Evolutionary conservation across 139 green algal genomes (phyloP).

Genomic region (Volvox reticuliferus): DNA sequence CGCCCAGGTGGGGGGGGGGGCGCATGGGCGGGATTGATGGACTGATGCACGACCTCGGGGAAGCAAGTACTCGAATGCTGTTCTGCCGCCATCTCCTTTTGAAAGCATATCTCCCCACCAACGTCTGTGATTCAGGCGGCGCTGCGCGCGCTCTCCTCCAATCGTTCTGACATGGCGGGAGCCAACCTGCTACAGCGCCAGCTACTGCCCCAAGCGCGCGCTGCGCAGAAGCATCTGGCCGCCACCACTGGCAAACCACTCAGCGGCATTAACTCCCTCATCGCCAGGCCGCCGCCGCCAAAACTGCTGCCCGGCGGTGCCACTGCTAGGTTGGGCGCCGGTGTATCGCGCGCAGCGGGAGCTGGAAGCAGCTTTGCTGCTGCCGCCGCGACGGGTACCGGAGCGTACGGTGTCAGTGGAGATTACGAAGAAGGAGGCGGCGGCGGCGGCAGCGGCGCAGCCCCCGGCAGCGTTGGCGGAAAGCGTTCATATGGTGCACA

Average conservation of each 20-base stretch:
- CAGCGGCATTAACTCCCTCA: constrained; percentile 10
- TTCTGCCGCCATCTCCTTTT: too few relatives aligned
- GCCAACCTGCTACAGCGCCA: constrained; percentile 41
- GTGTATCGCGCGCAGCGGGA: not conserved
- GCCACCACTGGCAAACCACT: not conserved
- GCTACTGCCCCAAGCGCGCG: constrained; percentile 27
- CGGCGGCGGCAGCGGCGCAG: not conserved
- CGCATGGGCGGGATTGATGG: too few relatives aligned
- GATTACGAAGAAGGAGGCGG: not conserved
- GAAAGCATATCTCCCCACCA: too few relatives aligned
- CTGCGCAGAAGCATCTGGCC: constrained; percentile 6
- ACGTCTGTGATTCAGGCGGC: not conserved
- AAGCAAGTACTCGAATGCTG: too few relatives aligned
- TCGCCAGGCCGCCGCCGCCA: not conserved
- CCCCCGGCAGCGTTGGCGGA: not conserved
- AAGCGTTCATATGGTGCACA: constrained; percentile 34
- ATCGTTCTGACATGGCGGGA: constrained; percentile 29
- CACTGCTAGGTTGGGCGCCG: not conserved
- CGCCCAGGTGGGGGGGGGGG: not conserved
- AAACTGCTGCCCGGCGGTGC: not conserved
- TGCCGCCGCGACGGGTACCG: not conserved
- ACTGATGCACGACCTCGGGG: too few relatives aligned
- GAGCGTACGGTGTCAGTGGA: constrained; percentile 6
- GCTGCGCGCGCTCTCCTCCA: constrained; percentile 22
- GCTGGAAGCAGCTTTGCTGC: not conserved